These are phyloP conservation scores for Rhododendron simsii DNA, from an alignment of 148 eudicot species.

Conservation along the genomic window DNA sequence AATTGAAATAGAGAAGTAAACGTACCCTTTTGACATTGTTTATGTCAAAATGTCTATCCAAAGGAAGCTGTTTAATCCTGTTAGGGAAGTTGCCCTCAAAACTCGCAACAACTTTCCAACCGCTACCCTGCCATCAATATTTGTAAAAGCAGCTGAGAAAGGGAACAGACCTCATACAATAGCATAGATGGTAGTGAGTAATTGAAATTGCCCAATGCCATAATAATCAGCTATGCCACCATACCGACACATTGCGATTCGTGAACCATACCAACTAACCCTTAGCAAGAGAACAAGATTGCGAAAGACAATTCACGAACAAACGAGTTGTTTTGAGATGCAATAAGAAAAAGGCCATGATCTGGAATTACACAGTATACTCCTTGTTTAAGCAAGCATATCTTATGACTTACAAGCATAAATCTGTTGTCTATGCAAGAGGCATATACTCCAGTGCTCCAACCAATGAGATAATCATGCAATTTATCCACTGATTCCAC, in stretches of 20 bases:
- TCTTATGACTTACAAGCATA: background rate
- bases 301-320: background rate
- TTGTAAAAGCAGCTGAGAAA: conserved; percentile 8
- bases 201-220: background rate
- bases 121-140: conserved; percentile 67
- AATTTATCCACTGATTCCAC: background rate
- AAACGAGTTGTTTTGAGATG: background rate
- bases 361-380: background rate
- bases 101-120: conserved; percentile 93
- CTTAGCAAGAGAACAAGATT: background rate
- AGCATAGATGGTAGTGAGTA: background rate
- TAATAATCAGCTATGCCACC: background rate
- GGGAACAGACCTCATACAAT: background rate
- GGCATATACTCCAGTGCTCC: background rate
- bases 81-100: conserved; percentile 97
- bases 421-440: background rate
- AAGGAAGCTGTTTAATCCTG: conserved; percentile 93
- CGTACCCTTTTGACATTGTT: conserved; percentile 94
- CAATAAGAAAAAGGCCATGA: background rate
- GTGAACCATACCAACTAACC: background rate
- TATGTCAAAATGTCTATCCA: conserved; percentile 93
- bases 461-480: background rate
- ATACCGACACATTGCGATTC: background rate
- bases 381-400: background rate
- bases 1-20: background rate